Percentiles rank a stretch among this genome's conserved stretches.
Evolutionary conservation across 805 yeast genomes (phyloP).

Genomic region (Gaillardinia entomophila): DNA sequence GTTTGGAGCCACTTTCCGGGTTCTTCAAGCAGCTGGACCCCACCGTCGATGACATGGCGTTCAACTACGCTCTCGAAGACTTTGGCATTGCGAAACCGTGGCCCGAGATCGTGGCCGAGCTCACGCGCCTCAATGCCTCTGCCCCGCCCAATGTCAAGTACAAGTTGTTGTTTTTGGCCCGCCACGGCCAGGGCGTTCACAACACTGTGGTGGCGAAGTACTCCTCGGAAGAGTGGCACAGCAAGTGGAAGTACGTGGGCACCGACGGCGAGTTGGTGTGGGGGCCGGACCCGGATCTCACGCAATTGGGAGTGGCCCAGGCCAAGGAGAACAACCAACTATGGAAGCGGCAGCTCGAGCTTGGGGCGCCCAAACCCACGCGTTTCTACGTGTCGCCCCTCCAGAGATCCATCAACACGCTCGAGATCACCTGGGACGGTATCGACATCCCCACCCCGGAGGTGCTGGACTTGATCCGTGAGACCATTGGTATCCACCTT

Average conservation of each 20-base stretch:
- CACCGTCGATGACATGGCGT: slow-evolving; percentile 16
- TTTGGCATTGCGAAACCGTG: slow-evolving; percentile 16
- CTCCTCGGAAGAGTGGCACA: slow-evolving; percentile 15
- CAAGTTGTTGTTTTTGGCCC: slow-evolving; percentile 17
- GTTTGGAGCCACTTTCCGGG: slow-evolving; percentile 18
- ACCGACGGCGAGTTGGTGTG: slow-evolving; percentile 18
- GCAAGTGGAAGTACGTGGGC: slow-evolving; percentile 16
- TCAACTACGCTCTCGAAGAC: slow-evolving; percentile 13
- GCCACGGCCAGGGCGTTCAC: slow-evolving; percentile 25
- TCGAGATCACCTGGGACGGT: slow-evolving; percentile 15
- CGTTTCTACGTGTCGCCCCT: slow-evolving; percentile 21
- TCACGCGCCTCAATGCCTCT: slow-evolving; percentile 8
- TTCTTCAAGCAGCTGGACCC: slow-evolving; percentile 16
- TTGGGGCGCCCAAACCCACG: slow-evolving; percentile 19
- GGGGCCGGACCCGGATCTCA: slow-evolving; percentile 22
- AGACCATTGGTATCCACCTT: slow-evolving; percentile 19
- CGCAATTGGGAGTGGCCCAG: slow-evolving; percentile 17
- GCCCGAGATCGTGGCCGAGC: slow-evolving; percentile 8
- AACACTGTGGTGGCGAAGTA: slow-evolving; percentile 16
- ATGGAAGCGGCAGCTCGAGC: slow-evolving; percentile 12
- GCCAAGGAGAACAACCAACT: slow-evolving; percentile 16
- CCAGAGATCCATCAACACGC: slow-evolving; percentile 18
- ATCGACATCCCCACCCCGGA: slow-evolving; percentile 10
- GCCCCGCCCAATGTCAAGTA: slow-evolving; percentile 11
- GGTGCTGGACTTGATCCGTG: slow-evolving; percentile 16